Evolutionary conservation across 306 rosid species (phyloP).

Genomic region (Glycine tomentella): DNA sequence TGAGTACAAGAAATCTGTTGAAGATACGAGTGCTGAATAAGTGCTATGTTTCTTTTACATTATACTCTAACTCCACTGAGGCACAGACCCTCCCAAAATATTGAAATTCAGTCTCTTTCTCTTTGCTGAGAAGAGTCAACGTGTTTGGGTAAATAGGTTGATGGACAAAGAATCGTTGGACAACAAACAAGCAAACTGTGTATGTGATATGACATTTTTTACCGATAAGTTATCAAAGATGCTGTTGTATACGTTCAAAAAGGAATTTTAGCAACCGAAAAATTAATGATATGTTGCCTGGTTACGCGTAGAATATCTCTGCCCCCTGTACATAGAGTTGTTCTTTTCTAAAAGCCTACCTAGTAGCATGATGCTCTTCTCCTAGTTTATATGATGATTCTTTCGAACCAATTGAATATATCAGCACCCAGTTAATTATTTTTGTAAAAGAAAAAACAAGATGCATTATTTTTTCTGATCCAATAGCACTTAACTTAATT

Average conservation of each 20-base stretch:
- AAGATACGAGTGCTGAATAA: constrained; percentile 75
- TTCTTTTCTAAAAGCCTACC: background rate
- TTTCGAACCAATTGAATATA: background rate
- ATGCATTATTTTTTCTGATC: background rate
- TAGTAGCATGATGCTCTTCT: background rate
- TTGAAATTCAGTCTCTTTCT: constrained; percentile 3
- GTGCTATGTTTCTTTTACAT: constrained; percentile 4
- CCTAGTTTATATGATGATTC: background rate
- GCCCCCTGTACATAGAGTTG: no score
- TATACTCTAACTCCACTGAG: constrained; percentile 9
- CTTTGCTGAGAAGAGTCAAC: constrained; percentile 26
- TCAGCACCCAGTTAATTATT: background rate
- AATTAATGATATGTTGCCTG: background rate
- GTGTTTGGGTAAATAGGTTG: constrained; percentile 23
- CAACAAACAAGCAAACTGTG: constrained; percentile 28
- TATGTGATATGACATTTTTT: constrained; percentile 1
- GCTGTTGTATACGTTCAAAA: background rate
- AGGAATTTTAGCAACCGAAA: background rate
- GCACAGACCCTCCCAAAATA: background rate
- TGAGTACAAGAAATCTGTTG: constrained; percentile 93
- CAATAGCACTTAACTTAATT: background rate
- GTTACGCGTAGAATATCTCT: background rate
- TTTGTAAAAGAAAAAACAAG: background rate
- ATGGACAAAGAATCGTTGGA: constrained; percentile 26
- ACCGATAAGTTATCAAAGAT: background rate